Evolutionary conservation across 768 basidiomycete species (phyloP).

Genomic region (Phanerochaete carnosa): DNA sequence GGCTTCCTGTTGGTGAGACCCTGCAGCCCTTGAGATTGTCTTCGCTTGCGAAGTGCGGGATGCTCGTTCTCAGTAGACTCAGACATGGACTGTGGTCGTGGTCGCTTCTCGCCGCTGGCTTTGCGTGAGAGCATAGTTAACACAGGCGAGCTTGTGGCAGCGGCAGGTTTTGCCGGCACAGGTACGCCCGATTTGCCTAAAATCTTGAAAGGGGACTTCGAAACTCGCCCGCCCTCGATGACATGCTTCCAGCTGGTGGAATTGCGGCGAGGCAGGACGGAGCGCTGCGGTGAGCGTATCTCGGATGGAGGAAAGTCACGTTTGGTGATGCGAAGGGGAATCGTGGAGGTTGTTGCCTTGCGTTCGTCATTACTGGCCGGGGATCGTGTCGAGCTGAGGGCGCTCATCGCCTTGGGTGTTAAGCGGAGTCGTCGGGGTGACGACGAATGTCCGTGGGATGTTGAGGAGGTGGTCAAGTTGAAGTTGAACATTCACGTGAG

Average conservation of each 20-base stretch:
- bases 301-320: slow-evolving; percentile 44
- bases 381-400: slow-evolving; percentile 52
- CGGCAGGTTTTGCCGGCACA: slow-evolving; percentile 40
- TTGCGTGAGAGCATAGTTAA: slow-evolving; percentile 35
- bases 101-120: slow-evolving; percentile 77
- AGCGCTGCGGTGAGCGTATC: slow-evolving; percentile 40
- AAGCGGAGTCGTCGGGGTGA: slow-evolving; percentile 3
- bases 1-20: slow-evolving; percentile 72
- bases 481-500: slow-evolving; percentile 7
- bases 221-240: slow-evolving; percentile 73
- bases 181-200: slow-evolving; percentile 29
- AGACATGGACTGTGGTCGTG: slow-evolving; percentile 68
- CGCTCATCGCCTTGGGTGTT: slow-evolving; percentile 9
- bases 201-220: slow-evolving; percentile 79
- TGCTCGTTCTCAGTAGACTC: slow-evolving; percentile 72
- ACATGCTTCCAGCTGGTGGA: slow-evolving; percentile 68
- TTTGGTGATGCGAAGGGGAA: slow-evolving; percentile 75
- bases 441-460: not conserved
- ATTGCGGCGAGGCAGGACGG: slow-evolving; percentile 63
- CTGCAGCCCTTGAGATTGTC: slow-evolving; percentile 73
- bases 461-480: not conserved
- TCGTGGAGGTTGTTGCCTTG: slow-evolving; percentile 41
- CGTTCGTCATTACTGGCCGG: slow-evolving; percentile 64
- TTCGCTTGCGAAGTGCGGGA: slow-evolving; percentile 67
- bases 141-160: slow-evolving; percentile 31